Base-by-base conservation (phyloP, 768 basidiomycete genomes). In the Panaeolus cyanescens region DNA sequence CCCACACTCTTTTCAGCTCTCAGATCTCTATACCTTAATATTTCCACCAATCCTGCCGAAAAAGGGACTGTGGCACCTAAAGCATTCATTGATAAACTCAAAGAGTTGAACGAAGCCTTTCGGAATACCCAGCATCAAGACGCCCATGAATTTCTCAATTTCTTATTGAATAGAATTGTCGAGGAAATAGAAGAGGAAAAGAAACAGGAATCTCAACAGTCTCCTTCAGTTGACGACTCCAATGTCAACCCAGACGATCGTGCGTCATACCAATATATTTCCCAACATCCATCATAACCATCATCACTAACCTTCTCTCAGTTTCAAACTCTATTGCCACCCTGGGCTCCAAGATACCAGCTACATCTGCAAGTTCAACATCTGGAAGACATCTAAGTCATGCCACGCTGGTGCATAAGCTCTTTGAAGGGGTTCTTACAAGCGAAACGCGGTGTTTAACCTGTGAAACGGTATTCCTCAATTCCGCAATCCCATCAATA, bases 361-460 rank as follows among this genome's bases (percentile, higher is more conserved):
- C 79, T 5, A 71, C 76, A 20, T 69, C 79, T 33, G 75, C 80
- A 31, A 77, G 73, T 56, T 84, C 83, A 53, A 81, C 80, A 60
- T 79, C 82, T 19, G 82, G 80, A 32, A 74, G 76, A 25, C 70
- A 79, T 39, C 77, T 79, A n/a, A 77, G 78, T 10, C 80, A 82
- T 56, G 76, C 85, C 32, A 96, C 95, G 0, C 85, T 97, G 64
- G 89, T 99, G 1, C 97, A 99, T 69, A 87, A 85, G 58, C 84
- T 99, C 55, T 99, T 99, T 67, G 94, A 99, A 73, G 97, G 97
- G 30, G 82, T 86, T 1, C 77, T 99, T 62, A 99, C 97, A 8
- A 98, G 95, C 73, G 97, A 99, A 80, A 99, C 97, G 28, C 87
- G 96, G 30, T 99, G 97, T 76, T 78, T 99, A 64, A 96, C 95